Base-by-base conservation (phyloP, 1,284 basidiomycete species). In the Limonomyces culmigenus region DNA sequence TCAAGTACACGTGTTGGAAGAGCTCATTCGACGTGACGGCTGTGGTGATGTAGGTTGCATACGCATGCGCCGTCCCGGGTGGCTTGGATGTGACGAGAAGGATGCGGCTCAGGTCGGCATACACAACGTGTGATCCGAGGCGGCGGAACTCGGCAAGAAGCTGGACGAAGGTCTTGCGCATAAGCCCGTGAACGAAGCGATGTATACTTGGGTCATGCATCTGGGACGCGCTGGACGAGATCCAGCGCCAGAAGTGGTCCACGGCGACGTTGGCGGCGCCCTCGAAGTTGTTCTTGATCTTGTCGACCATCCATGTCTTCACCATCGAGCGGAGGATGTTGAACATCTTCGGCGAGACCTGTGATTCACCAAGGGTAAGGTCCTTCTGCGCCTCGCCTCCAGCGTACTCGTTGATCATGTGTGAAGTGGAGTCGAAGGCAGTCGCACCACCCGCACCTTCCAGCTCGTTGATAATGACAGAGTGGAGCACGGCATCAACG, bases 201-300 rank as follows among this genome's bases (percentile, higher is more conserved):
- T 97, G 89, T 4, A 98, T 66, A 36, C 88, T 83, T 1, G 92
- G 81, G 52, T 99, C 95, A 50, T 89, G 95, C 63, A 98, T 74
- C 41, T 78, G 71, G 20, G 91, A 86, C 3, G 75, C 65, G 33
- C 70, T 74, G 2, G 85, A 91, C 48, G 77, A 85, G 42, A 95
- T 71, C 95, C 95, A 99, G 20, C 95, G 68, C 91, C 92, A 97
- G 59, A 98, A 97, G 54, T 97, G 91, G 50, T 93, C 87, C 35
- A 85, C 68, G 0, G 70, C 67, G 5, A 84, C 49, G 5, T 71
- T 67, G 0, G 76, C 70, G 0, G 79, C 72, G 38, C 73, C 70
- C 23, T 69, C 65, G 33, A 67, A 67, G 41, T 71, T 65, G 41
- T 65, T 59, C 34, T 71, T 68, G 29, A 87, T 74, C 45, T 86